Evolutionary conservation across 2,329 filamentous ascomycete genomes (phyloP).

Genomic region (Basipetospora chlamydospora): DNA sequence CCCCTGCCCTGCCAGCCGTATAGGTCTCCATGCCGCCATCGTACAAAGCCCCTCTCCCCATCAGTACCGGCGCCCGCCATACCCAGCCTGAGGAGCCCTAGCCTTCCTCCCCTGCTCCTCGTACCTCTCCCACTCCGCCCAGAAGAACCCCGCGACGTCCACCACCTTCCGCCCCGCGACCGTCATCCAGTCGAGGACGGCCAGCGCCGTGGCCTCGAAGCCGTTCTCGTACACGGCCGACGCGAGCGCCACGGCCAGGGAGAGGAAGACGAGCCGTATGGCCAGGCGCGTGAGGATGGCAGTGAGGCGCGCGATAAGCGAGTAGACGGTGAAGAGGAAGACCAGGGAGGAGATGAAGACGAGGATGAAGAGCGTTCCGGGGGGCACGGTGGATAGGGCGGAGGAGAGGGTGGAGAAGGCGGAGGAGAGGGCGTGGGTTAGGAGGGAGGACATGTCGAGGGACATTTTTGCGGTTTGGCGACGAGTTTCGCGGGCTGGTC

Average conservation of each 20-base stretch:
- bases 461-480: too few relatives aligned
- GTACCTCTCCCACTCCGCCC: conserved; percentile 41
- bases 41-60: too few relatives aligned
- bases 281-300: conserved; percentile 63
- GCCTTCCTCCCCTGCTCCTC: conserved; percentile 28
- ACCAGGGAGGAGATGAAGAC: conserved; percentile 51
- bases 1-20: neutral
- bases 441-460: too few relatives aligned
- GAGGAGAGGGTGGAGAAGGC: conserved; percentile 8
- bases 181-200: neutral
- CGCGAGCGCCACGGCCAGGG: conserved; percentile 34
- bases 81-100: too few relatives aligned
- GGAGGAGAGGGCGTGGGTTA: conserved; percentile 19
- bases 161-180: conserved; percentile 29
- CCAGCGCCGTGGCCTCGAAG: conserved; percentile 29
- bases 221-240: conserved; percentile 52
- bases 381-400: conserved; percentile 19
- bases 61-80: too few relatives aligned
- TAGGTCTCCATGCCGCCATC: too few relatives aligned
- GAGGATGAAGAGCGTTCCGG: conserved; percentile 27
- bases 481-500: too few relatives aligned
- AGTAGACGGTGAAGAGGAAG: conserved; percentile 19
- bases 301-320: conserved; percentile 54
- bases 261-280: conserved; percentile 51
- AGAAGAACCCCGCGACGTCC: conserved; percentile 39